Conservation (phyloP, 2,329 filamentous ascomycete genomes). For the Sordariomycetes sp. region DNA sequence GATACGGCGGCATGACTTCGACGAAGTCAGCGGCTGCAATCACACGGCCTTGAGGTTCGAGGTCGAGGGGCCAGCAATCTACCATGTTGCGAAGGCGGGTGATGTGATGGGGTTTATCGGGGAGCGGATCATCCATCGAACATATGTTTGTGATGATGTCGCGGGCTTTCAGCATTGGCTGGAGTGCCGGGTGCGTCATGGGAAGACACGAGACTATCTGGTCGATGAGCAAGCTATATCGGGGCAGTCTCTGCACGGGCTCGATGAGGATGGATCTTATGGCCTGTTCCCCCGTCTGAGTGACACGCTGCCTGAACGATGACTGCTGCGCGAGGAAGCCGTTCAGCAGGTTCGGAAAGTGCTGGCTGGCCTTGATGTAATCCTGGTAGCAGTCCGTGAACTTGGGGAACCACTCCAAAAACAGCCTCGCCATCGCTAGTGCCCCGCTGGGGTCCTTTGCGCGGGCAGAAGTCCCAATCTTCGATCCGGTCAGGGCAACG, state of each 20-base stretch:
- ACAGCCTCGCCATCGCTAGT: constrained; percentile 62
- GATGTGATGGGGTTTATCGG: constrained; percentile 59
- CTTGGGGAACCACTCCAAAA: constrained; percentile 84
- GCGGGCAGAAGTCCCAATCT: constrained; percentile 28
- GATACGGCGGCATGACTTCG: constrained; percentile 63
- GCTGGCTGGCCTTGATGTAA: constrained; percentile 82
- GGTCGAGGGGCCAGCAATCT: constrained; percentile 59
- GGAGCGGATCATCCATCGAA: constrained; percentile 64
- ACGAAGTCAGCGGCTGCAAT: constrained; percentile 70
- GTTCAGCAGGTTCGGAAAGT: constrained; percentile 72
- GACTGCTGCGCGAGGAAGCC: constrained; percentile 68
- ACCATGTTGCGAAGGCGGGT: constrained; percentile 65
- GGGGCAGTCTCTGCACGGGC: constrained; percentile 83
- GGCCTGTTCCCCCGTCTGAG: constrained; percentile 77
- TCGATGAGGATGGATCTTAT: constrained; percentile 90
- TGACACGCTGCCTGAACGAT: constrained; percentile 67
- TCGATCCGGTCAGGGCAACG: constrained; percentile 24
- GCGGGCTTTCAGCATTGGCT: constrained; percentile 71
- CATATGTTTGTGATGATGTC: constrained; percentile 96
- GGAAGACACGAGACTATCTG: constrained; percentile 82
- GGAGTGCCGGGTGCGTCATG: constrained; percentile 72
- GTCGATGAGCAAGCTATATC: constrained; percentile 93
- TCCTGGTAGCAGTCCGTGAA: constrained; percentile 87
- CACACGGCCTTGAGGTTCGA: constrained; percentile 64
- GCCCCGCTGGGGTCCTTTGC: constrained; percentile 65